A percentile compares a stretch with the other conserved stretches of the same genome.
These are phyloP conservation scores for Brassica nigra DNA, from an alignment of 345 rosid genomes.

Conservation along the genomic window DNA sequence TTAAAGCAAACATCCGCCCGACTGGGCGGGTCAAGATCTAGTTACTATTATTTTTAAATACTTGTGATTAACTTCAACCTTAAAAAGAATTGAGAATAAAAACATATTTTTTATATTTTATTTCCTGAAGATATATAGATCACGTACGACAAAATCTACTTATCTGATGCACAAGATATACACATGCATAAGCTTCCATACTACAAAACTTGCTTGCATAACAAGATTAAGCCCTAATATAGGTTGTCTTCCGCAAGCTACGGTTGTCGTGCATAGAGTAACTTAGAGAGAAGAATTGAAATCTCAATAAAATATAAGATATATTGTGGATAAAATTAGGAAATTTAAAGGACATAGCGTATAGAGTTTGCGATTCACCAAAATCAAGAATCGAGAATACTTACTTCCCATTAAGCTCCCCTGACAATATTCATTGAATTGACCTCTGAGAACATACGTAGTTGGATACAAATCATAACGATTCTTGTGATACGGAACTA, in stretches of 20 bases:
- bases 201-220: conserved; percentile 3
- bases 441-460: conserved; percentile 35
- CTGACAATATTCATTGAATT: conserved; percentile 47
- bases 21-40: too few species aligned
- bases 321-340: neutral
- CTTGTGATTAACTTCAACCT: neutral
- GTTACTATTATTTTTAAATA: too few species aligned
- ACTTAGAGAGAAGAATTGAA: conserved; percentile 2
- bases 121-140: conserved; percentile 19
- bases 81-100: neutral
- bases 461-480: neutral
- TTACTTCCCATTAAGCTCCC: conserved; percentile 35
- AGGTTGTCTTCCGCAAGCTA: conserved; percentile 29
- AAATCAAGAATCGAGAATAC: neutral
- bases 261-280: conserved; percentile 24
- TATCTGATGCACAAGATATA: conserved; percentile 23
- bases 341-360: conserved; percentile 55
- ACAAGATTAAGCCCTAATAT: conserved; percentile 25
- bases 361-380: conserved; percentile 66
- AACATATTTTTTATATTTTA: neutral
- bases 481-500: neutral
- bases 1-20: too few species aligned
- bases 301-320: conserved; percentile 1
- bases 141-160: conserved; percentile 36
- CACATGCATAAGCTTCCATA: conserved; percentile 27